Percentiles rank a stretch among this genome's conserved stretches.
phyloP scores from a whole-genome alignment of 441 rosid genomes.

The Pelargonium fulgidum region DNA sequence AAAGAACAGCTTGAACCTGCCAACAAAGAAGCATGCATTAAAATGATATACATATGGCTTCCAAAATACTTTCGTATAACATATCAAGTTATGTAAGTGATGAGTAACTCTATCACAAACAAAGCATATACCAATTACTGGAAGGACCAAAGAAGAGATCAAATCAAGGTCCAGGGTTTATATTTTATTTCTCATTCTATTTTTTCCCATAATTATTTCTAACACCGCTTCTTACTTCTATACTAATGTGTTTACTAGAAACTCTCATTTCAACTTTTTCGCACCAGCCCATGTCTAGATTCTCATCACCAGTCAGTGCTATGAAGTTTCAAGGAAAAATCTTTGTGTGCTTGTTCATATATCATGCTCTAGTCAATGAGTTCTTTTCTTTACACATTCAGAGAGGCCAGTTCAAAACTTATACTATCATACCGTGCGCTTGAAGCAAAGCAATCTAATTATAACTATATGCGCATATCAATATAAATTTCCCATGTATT shows the following conservation, averaged over 20 bases:
- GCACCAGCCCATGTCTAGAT: no score
- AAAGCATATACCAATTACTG: background rate
- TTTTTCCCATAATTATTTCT: background rate
- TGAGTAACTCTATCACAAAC: no score
- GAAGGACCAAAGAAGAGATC: background rate
- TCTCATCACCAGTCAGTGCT: no score
- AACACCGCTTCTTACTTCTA: background rate
- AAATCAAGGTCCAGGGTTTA: background rate
- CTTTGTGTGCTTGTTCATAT: no score
- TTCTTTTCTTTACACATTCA: no score
- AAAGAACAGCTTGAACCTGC: constrained; percentile 71
- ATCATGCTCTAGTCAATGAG: no score
- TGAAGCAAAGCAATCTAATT: background rate
- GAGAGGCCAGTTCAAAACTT: no score
- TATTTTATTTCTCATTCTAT: background rate
- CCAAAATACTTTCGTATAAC: background rate
- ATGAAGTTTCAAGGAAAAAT: no score
- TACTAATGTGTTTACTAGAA: background rate
- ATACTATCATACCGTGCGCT: background rate
- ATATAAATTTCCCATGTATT: background rate
- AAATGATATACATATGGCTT: background rate
- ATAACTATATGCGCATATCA: background rate
- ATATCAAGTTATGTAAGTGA: background rate
- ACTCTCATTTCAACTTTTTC: background rate
- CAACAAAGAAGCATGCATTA: constrained; percentile 11